Conservation (phyloP, 2,329 filamentous ascomycete species). For the Colletotrichum agaves region DNA sequence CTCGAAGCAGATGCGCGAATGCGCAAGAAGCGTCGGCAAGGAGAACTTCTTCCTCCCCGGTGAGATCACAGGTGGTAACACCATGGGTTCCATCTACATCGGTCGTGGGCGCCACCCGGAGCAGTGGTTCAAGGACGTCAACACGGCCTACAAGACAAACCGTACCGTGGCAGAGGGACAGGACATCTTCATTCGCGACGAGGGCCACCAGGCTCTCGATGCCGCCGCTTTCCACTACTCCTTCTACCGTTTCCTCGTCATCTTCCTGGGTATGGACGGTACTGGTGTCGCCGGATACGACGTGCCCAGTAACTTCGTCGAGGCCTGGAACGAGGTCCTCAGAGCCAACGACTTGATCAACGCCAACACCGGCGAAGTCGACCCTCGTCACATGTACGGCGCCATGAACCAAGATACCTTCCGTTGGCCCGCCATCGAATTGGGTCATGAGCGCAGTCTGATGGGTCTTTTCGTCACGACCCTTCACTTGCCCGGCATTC, state of each 20-base stretch:
- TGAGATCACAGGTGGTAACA: constrained; percentile 73
- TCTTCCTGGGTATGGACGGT: constrained; percentile 48
- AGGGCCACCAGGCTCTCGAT: constrained; percentile 59
- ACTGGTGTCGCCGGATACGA: constrained; percentile 46
- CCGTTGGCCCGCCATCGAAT: constrained; percentile 68
- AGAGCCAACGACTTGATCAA: constrained; percentile 70
- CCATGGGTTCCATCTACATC: constrained; percentile 68
- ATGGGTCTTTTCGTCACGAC: constrained; percentile 69
- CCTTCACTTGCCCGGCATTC: constrained; percentile 70
- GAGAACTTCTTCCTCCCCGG: constrained; percentile 72
- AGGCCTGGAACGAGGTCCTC: constrained; percentile 66
- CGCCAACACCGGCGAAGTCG: constrained; percentile 68
- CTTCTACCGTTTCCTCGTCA: constrained; percentile 44
- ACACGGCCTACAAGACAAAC: constrained; percentile 39
- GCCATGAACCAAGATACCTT: constrained; percentile 75
- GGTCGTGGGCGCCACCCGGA: constrained; percentile 65
- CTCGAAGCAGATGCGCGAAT: constrained; percentile 66
- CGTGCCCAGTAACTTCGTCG: constrained; percentile 51
- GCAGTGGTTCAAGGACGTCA: constrained; percentile 39
- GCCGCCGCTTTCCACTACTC: constrained; percentile 55
- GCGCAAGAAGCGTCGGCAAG: constrained; percentile 65
- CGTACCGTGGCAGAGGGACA: constrained; percentile 26
- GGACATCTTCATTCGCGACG: constrained; percentile 64
- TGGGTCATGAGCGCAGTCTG: constrained; percentile 67
- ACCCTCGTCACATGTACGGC: constrained; percentile 73